A percentile compares a stretch with the other conserved stretches of the same genome.
Conservation (phyloP, 331 rosid species). For the Malus hybrid region DNA sequence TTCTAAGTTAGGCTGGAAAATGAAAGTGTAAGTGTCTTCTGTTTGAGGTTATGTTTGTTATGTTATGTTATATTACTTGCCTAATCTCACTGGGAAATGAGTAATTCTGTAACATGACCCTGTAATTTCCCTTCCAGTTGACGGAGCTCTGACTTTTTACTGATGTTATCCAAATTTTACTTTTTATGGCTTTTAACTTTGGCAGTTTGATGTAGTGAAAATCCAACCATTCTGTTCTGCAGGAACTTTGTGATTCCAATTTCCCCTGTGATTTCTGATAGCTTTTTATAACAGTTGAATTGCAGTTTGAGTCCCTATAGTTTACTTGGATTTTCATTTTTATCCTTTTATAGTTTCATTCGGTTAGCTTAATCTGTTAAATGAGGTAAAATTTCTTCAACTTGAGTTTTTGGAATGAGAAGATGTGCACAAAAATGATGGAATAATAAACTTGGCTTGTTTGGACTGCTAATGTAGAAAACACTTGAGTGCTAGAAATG, state of each 20-base stretch:
- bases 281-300: background rate
- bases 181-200: slow-evolving; percentile 26
- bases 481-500: too few species aligned
- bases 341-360: too few species aligned
- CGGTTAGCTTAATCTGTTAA: too few species aligned
- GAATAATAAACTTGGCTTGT: too few species aligned
- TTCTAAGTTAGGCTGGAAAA: slow-evolving; percentile 21
- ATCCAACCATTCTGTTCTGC: background rate
- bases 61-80: background rate
- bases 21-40: slow-evolving; percentile 8
- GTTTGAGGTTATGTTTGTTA: background rate
- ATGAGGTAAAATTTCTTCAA: too few species aligned
- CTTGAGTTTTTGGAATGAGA: too few species aligned
- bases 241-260: slow-evolving; percentile 12
- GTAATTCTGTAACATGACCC: slow-evolving; percentile 24
- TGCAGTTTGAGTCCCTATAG: background rate
- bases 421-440: too few species aligned
- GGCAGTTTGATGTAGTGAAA: background rate
- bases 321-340: too few species aligned
- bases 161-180: background rate
- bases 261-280: background rate
- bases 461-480: too few species aligned
- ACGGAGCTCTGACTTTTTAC: slow-evolving; percentile 8
- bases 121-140: slow-evolving; percentile 22
- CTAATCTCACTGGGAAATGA: slow-evolving; percentile 24